Evolutionary conservation across 1,139 yeast genomes (phyloP).

Genomic region (Eremothecium cymbalariae): DNA sequence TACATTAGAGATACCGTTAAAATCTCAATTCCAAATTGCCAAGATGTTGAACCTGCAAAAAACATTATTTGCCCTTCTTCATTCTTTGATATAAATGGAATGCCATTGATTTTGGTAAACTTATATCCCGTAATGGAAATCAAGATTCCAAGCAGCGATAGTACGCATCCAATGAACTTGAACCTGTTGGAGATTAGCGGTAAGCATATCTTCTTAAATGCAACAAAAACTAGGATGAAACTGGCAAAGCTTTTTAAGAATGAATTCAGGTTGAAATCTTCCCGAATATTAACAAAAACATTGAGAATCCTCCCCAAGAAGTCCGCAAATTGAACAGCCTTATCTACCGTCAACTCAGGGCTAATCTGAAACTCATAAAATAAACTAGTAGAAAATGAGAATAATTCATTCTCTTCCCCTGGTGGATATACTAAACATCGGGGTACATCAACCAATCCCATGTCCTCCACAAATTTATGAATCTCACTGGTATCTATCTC

Average conservation of each 20-base stretch:
- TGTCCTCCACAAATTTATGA: constrained; percentile 35
- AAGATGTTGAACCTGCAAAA: constrained; percentile 54
- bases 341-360: constrained; percentile 19
- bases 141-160: constrained; percentile 39
- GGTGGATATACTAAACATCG: constrained; percentile 62
- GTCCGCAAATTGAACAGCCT: constrained; percentile 42
- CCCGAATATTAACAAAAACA: constrained; percentile 37
- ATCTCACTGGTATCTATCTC: constrained; percentile 44
- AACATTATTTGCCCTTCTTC: constrained; percentile 42
- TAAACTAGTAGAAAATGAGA: constrained; percentile 25
- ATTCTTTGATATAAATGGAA: constrained; percentile 54
- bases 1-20: constrained; percentile 45
- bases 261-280: constrained; percentile 36
- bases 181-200: constrained; percentile 33
- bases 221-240: constrained; percentile 40
- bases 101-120: constrained; percentile 49
- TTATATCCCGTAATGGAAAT: constrained; percentile 53
- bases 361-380: constrained; percentile 32
- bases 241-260: constrained; percentile 41
- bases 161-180: constrained; percentile 32
- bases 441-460: constrained; percentile 47
- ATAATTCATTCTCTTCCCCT: constrained; percentile 13
- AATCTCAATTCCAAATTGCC: constrained; percentile 65
- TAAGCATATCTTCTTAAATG: constrained; percentile 41
- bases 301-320: constrained; percentile 43